Conservation (phyloP, 148 eudicot species). For the Nyssa sinensis region DNA sequence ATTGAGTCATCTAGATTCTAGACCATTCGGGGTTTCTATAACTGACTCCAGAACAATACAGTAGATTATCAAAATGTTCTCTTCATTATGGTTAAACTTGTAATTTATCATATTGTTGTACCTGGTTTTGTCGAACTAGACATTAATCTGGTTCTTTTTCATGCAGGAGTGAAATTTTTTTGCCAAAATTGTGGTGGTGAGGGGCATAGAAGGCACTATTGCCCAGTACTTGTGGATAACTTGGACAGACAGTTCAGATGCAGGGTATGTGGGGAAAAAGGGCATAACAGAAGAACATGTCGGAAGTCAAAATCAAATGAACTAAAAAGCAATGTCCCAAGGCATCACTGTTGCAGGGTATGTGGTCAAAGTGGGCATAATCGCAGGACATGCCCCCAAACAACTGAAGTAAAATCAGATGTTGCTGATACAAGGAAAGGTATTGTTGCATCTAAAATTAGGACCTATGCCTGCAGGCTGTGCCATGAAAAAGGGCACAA, state of each 20-base stretch:
- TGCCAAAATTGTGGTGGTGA: constrained; percentile 86
- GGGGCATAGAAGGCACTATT: constrained; percentile 80
- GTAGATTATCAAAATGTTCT: too few relatives aligned
- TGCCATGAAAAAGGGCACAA: constrained; percentile 29
- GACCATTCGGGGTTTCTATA: too few relatives aligned
- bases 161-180: constrained; percentile 61
- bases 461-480: constrained; percentile 14
- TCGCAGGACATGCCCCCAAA: constrained; percentile 60
- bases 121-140: not conserved
- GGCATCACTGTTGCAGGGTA: constrained; percentile 41
- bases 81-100: too few relatives aligned
- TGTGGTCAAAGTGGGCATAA: constrained; percentile 72
- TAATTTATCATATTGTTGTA: not conserved
- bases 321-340: constrained; percentile 20
- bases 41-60: not conserved
- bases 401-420: not conserved
- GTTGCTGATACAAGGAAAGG: not conserved
- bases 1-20: too few relatives aligned
- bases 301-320: constrained; percentile 27
- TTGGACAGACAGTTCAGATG: constrained; percentile 54
- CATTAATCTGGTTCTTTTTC: not conserved
- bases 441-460: not conserved
- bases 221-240: constrained; percentile 58
- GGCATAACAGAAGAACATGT: constrained; percentile 84
- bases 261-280: constrained; percentile 65